Evolutionary conservation across 306 rosid genomes (phyloP).

Genomic region (Fagus sylvatica): DNA sequence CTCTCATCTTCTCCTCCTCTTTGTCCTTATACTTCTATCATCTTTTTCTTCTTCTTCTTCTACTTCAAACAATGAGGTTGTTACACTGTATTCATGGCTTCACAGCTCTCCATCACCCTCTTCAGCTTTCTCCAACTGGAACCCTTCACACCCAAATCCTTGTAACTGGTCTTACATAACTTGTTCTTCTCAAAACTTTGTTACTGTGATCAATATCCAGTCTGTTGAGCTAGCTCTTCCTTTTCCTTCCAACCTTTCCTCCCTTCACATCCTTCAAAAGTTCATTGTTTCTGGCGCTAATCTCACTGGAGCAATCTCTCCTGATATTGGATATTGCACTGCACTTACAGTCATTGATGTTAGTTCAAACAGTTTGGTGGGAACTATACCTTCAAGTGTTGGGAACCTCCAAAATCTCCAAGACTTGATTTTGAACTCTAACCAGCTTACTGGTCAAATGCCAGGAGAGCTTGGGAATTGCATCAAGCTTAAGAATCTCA

Average conservation of each 20-base stretch:
- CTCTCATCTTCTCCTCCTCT: conserved; percentile 25
- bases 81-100: conserved; percentile 63
- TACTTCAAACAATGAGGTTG: conserved; percentile 48
- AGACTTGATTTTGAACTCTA: conserved; percentile 63
- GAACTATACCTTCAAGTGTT: conserved; percentile 56
- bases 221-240: conserved; percentile 57
- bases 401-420: conserved; percentile 66
- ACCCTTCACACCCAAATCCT: conserved; percentile 57
- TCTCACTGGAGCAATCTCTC: conserved; percentile 59
- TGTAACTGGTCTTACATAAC: conserved; percentile 72
- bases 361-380: conserved; percentile 66
- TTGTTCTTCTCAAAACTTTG: conserved; percentile 56
- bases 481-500: conserved; percentile 50
- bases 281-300: conserved; percentile 64
- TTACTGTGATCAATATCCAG: conserved; percentile 62
- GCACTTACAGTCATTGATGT: conserved; percentile 55
- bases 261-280: conserved; percentile 57
- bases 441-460: conserved; percentile 69
- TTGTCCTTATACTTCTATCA: conserved; percentile 12
- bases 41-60: conserved; percentile 20
- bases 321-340: conserved; percentile 55
- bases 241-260: conserved; percentile 62
- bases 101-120: conserved; percentile 36
- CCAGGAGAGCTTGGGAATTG: conserved; percentile 64
- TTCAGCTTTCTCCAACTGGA: conserved; percentile 50